phyloP scores from a whole-genome alignment of 164 flowering plant genomes.

The Aristolochia californica region DNA sequence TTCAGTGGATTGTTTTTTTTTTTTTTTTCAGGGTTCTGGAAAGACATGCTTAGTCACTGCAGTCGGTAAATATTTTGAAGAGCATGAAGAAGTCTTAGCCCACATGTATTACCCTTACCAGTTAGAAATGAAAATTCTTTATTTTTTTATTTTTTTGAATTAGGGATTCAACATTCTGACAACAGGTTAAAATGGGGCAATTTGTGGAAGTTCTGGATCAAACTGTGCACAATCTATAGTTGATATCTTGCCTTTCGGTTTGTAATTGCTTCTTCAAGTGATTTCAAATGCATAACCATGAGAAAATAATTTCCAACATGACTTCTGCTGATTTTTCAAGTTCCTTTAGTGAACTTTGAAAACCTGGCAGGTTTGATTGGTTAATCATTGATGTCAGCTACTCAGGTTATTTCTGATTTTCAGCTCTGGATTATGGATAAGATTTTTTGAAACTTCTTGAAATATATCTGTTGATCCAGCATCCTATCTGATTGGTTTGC shows the following conservation, averaged over 20 bases:
- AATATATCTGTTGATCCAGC: too few relatives aligned
- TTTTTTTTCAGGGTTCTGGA: slow-evolving; percentile 71
- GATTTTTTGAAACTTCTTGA: too few relatives aligned
- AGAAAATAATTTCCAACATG: too few relatives aligned
- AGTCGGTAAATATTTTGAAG: slow-evolving; percentile 63
- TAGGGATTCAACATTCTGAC: neutral
- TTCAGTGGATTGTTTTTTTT: neutral
- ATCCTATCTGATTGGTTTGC: too few relatives aligned
- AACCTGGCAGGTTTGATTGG: too few relatives aligned
- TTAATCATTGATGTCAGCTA: too few relatives aligned
- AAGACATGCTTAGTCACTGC: slow-evolving; percentile 68
- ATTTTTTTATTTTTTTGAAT: neutral
- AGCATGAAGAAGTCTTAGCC: slow-evolving; percentile 46
- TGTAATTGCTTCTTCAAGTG: neutral
- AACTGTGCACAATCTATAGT: neutral
- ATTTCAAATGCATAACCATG: too few relatives aligned
- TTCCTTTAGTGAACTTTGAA: too few relatives aligned
- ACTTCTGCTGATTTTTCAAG: too few relatives aligned
- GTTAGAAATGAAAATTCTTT: neutral
- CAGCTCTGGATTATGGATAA: too few relatives aligned
- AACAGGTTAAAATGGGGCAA: neutral
- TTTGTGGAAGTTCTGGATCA: neutral
- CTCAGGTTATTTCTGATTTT: too few relatives aligned
- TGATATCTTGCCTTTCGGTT: neutral
- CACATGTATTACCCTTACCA: slow-evolving; percentile 46